Percentiles rank a stretch among this genome's conserved stretches.
Conservation (phyloP, 2,329 filamentous ascomycete species). For the Trichoderma sp. region DNA sequence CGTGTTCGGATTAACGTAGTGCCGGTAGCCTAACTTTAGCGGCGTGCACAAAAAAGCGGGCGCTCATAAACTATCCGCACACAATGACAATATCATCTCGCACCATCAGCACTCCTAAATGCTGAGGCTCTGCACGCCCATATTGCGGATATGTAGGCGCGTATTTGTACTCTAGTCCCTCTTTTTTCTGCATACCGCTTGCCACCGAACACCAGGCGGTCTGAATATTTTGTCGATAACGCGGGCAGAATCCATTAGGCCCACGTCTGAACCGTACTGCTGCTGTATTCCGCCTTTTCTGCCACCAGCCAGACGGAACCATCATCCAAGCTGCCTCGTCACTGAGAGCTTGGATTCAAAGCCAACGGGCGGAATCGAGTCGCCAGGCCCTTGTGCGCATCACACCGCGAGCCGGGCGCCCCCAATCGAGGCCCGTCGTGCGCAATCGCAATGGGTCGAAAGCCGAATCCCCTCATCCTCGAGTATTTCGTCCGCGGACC, state of each 20-base stretch:
- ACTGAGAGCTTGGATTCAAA: not conserved
- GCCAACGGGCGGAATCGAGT: constrained; percentile 9
- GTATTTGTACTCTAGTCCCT: not conserved
- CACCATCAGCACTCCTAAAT: fast-evolving
- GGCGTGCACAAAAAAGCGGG: not conserved
- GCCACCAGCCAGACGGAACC: not conserved
- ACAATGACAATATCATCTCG: not conserved
- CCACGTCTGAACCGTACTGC: constrained; percentile 15
- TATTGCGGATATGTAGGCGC: not conserved
- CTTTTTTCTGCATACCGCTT: constrained; percentile 12
- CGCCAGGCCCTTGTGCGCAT: constrained; percentile 16
- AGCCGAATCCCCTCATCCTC: constrained; percentile 79
- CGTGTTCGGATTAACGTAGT: not conserved
- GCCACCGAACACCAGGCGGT: constrained; percentile 28
- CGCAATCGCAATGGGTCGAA: constrained; percentile 74
- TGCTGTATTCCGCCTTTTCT: constrained; percentile 20
- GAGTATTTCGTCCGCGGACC: constrained; percentile 84
- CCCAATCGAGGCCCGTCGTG: constrained; percentile 25
- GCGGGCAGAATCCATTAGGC: constrained; percentile 33
- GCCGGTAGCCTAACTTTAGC: not conserved
- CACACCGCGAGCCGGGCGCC: constrained; percentile 28
- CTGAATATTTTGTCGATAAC: constrained; percentile 36
- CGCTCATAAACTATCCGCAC: not conserved
- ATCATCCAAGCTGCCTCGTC: not conserved
- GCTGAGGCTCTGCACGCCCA: not conserved